phyloP scores from a whole-genome alignment of 345 rosid species.

The Aquilaria sinensis region DNA sequence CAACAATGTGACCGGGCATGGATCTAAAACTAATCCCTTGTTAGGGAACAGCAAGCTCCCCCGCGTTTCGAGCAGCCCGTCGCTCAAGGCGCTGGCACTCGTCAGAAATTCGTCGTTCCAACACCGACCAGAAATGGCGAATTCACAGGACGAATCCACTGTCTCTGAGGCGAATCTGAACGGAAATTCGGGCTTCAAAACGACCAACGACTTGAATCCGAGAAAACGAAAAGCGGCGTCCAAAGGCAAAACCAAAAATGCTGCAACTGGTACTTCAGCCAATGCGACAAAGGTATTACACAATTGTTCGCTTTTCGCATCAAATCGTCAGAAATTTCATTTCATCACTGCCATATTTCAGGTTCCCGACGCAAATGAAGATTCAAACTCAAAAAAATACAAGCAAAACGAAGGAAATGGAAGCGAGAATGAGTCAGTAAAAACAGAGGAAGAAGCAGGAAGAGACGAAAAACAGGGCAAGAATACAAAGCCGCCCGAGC shows the following conservation, averaged over 20 bases:
- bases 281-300: conserved; percentile 30
- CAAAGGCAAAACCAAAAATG: conserved; percentile 38
- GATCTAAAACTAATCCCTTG: conserved; percentile 9
- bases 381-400: conserved; percentile 27
- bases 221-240: conserved; percentile 57
- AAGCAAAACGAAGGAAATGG: conserved; percentile 26
- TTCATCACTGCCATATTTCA: conserved; percentile 9
- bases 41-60: conserved; percentile 32
- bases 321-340: background rate
- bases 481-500: conserved; percentile 33
- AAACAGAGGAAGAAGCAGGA: conserved; percentile 10
- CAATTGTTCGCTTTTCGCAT: background rate
- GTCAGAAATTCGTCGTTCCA: background rate
- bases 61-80: conserved; percentile 63
- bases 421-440: conserved; percentile 14
- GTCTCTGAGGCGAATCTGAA: conserved; percentile 36
- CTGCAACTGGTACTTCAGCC: conserved; percentile 18
- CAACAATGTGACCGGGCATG: background rate
- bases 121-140: conserved; percentile 34
- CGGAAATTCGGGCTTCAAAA: conserved; percentile 17
- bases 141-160: conserved; percentile 50
- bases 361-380: conserved; percentile 34
- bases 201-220: conserved; percentile 28
- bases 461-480: conserved; percentile 19
- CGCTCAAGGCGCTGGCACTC: conserved; percentile 32